phyloP scores from a whole-genome alignment of 345 rosid genomes.

The Balakata baccata region DNA sequence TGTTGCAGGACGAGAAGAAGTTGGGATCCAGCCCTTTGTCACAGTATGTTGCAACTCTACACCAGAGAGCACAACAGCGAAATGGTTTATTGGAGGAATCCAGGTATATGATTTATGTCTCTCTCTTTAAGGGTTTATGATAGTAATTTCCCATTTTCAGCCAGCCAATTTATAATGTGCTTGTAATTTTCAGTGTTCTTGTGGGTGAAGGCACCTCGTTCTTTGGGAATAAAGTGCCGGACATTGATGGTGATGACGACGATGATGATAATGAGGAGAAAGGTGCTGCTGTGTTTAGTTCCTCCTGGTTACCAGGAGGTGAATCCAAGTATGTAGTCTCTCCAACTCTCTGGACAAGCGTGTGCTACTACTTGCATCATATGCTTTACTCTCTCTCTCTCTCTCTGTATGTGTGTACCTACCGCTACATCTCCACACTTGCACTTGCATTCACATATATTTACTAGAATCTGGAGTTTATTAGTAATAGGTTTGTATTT shows the following conservation, averaged over 20 bases:
- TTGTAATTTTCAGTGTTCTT: constrained; percentile 53
- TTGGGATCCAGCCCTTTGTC: constrained; percentile 65
- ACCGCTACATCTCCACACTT: too few relatives aligned
- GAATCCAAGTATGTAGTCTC: constrained; percentile 49
- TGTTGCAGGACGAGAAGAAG: constrained; percentile 61
- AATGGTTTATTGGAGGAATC: constrained; percentile 70
- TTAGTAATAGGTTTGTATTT: too few relatives aligned
- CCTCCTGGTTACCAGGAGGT: constrained; percentile 81
- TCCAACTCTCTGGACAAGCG: not conserved
- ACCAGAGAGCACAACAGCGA: constrained; percentile 67
- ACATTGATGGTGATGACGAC: constrained; percentile 56
- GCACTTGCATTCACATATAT: too few relatives aligned
- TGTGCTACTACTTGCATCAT: not conserved
- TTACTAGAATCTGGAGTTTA: too few relatives aligned
- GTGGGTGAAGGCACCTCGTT: constrained; percentile 72
- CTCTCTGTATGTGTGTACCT: too few relatives aligned
- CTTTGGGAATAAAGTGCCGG: constrained; percentile 47
- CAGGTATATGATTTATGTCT: constrained; percentile 40
- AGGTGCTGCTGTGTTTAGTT: constrained; percentile 63
- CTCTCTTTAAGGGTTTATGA: constrained; percentile 5
- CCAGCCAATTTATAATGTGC: constrained; percentile 6
- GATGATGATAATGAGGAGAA: constrained; percentile 32
- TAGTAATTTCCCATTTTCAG: not conserved
- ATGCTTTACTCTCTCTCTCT: not conserved
- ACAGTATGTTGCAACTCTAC: constrained; percentile 45